Evolutionary conservation across 805 yeast genomes (phyloP), one percentile per base, ranked within the genome.

Genomic region (Ogataea naganishii): DNA sequence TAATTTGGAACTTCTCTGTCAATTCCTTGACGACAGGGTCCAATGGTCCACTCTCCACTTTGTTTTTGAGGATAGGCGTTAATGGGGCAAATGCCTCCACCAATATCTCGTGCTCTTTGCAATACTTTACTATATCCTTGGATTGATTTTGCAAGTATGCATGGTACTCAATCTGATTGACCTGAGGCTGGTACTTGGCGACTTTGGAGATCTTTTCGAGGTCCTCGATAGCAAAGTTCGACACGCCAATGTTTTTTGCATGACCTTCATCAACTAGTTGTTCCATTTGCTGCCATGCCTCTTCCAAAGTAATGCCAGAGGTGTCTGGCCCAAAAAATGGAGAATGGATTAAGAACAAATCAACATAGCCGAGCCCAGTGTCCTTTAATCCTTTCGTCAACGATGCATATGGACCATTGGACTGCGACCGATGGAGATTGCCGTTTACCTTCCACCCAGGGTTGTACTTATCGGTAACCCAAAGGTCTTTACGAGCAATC

Each of bases 101-200:
- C 28, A 64, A 47, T 34, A 80, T 76, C 23, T 53, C 56, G 38
- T 80, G 44, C 28, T 66, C 41, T 37, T 64, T 50, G 36, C 73
- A 62, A 44, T 60, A 80, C 3, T 72, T 64, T 26, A 64, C 57
- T 34, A 70, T 58, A 3, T 73, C 80, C 0, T 70, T 67, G 3
- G 78, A 53, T 48, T 78, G 85, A 41, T 75, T 64, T 44, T 72
- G 83, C 38, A 77, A 59, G 41, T 77, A 74, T 2, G 80, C 70
- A 43, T 75, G 73, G 53, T 69, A 75, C 44, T 80, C 88, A 40
- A 80, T 72, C 52, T 80, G 89, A 46, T 79, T 72, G 16, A 80
- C 72, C 38, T 59, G 64, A 3, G 86, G 85, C 37, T 60, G 62
- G 36, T 53, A 51, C 27, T 64, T 65, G 9, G 70, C 65, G 23